Evolutionary conservation across 2,329 filamentous ascomycete genomes (phyloP), one percentile per base, ranked within the genome.

Genomic region (Ascochyta koolunga): DNA sequence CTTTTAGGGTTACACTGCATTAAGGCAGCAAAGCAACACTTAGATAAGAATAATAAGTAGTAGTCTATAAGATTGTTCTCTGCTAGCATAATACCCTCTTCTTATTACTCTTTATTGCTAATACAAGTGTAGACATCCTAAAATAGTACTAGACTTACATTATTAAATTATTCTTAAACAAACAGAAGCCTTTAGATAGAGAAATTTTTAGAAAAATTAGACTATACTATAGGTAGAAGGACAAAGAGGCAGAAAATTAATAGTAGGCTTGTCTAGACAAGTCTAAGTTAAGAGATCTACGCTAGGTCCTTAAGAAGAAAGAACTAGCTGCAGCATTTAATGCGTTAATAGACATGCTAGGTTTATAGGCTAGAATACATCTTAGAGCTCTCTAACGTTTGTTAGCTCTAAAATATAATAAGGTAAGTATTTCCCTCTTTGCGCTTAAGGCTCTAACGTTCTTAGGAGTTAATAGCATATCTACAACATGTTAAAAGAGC

Each of bases 1-100:
- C 51, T 67, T 11, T 54, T 46, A 24, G 53, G 61, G 2, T 43
- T 65, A 19, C 40, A 68, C 38, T 47, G 51, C 10, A 55, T 62
- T 11, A 24, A 59, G 18, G 61, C 58, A 7, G 61, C 50, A 27
- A 43, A 54, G 37, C 5, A 24, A 7, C 54, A 59, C 18, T 45
- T 68, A 3, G 47, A 67, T 35, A 18, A 59, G 13, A 68, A 67
- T 32, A 36, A 67, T 40, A 61, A 58, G 45, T 68, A 35, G 63
- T 68, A 36, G 60, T 50, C 46, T n/a, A 51, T 68, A n/a, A 50
- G 50, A 19, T 51, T 68, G 2, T 66, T 60, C 19, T 57, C 47
- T 13, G 43, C 59, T 49, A n/a, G 55, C 59, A 39, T 47, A 4
- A 37, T 50, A 42, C 49, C 19, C 9, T 32, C 25, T 32, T 6